Conservation (phyloP, 495 filamentous ascomycete species). For the Sporormia fimetaria region DNA sequence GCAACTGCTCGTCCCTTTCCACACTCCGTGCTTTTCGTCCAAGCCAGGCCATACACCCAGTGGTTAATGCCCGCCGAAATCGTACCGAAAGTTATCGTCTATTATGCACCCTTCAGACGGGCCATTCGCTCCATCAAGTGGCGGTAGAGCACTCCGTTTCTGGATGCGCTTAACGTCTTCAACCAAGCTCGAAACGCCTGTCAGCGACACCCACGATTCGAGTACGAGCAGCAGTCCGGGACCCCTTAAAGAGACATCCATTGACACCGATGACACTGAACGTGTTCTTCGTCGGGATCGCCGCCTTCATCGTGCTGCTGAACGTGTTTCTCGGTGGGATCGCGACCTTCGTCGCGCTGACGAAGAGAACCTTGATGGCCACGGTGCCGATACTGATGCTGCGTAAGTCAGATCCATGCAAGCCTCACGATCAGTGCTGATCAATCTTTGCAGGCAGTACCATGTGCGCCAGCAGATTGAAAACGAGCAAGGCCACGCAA, state of each 20-base stretch:
- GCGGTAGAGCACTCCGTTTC: no score
- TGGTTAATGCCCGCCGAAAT: constrained; percentile 39
- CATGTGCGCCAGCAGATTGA: constrained; percentile 61
- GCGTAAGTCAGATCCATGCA: background rate
- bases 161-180: constrained; percentile 17
- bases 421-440: constrained; percentile 1
- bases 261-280: no score
- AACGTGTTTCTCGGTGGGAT: no score
- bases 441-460: background rate
- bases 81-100: constrained; percentile 29
- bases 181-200: constrained; percentile 8
- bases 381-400: constrained; percentile 3
- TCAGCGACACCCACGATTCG: constrained; percentile 1
- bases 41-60: constrained; percentile 7
- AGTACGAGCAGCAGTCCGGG: no score
- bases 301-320: no score
- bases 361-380: no score
- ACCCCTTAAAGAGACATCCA: no score
- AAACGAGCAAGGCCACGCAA: constrained; percentile 62
- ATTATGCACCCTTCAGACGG: constrained; percentile 31
- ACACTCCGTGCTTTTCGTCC: background rate
- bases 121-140: constrained; percentile 41
- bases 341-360: no score
- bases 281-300: no score
- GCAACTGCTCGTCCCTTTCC: no score